Evolutionary conservation across 331 rosid species (phyloP).

Genomic region (Dryas integrifolia): DNA sequence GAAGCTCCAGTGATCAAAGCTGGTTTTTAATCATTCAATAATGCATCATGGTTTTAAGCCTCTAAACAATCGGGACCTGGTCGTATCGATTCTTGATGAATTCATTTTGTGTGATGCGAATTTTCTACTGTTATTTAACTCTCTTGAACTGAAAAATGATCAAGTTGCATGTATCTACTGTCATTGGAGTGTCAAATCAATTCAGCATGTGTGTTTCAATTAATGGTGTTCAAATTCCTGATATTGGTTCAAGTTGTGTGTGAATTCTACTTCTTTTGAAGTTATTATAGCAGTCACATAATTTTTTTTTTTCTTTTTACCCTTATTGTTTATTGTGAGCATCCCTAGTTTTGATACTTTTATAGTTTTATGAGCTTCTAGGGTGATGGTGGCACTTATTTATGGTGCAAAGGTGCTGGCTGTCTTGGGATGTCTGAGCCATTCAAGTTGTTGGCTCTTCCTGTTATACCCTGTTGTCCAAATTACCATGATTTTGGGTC

Average conservation of each 20-base stretch:
- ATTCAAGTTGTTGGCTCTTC: background rate
- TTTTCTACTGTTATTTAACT: background rate
- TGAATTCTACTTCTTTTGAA: background rate
- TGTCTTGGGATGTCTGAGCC: background rate
- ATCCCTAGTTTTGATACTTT: background rate
- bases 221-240: too few species aligned
- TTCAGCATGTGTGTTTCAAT: too few species aligned
- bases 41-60: background rate
- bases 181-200: background rate
- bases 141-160: background rate
- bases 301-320: background rate
- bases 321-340: background rate
- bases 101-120: background rate
- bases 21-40: background rate
- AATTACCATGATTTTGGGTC: background rate
- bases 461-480: background rate
- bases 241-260: background rate
- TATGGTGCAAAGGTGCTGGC: background rate
- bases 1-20: background rate
- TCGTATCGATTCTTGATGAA: background rate
- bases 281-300: background rate
- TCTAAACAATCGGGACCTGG: background rate
- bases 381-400: background rate
- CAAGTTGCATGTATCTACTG: background rate
- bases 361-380: background rate